These are phyloP conservation scores for Euryodendron excelsum DNA, from an alignment of 148 eudicot species.

Conservation along the genomic window DNA sequence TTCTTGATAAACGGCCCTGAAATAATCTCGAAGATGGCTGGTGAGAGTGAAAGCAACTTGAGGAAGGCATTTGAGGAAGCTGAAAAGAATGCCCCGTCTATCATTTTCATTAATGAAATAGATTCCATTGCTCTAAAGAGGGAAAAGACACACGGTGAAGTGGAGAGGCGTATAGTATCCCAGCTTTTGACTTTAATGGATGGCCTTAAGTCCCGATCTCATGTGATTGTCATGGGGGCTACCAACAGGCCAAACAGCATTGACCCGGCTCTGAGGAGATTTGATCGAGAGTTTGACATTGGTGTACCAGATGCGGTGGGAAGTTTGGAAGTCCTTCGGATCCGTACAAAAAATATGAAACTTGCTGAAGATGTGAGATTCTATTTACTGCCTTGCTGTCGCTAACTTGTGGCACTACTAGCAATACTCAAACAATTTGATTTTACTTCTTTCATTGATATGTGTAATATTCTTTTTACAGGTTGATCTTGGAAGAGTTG, in stretches of 20 bases:
- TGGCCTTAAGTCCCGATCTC: conserved; percentile 33
- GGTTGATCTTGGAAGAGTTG: conserved; percentile 37
- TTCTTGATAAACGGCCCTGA: conserved; percentile 38
- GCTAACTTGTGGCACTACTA: no score
- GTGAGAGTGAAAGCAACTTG: conserved; percentile 35
- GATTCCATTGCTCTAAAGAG: conserved; percentile 36
- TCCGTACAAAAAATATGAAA: conserved; percentile 37
- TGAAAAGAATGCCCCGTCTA: conserved; percentile 34
- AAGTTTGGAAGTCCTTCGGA: conserved; percentile 32
- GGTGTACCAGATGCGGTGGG: conserved; percentile 41
- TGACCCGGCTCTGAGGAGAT: conserved; percentile 34
- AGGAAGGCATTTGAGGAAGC: conserved; percentile 41
- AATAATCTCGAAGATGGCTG: conserved; percentile 37
- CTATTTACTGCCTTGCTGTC: background rate
- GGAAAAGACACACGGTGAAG: conserved; percentile 39
- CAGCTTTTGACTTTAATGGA: conserved; percentile 39
- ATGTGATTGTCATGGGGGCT: conserved; percentile 38
- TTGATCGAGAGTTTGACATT: conserved; percentile 35
- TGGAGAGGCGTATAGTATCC: conserved; percentile 33
- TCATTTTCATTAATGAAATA: conserved; percentile 34
- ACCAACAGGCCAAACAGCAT: conserved; percentile 37
- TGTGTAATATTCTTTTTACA: conserved; percentile 9
- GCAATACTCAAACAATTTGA: background rate
- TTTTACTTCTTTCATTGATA: background rate
- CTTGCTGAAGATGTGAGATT: conserved; percentile 32